These are phyloP conservation scores for Zymoseptoria tritici DNA, from an alignment of 2,329 filamentous ascomycete species.

Conservation along the genomic window DNA sequence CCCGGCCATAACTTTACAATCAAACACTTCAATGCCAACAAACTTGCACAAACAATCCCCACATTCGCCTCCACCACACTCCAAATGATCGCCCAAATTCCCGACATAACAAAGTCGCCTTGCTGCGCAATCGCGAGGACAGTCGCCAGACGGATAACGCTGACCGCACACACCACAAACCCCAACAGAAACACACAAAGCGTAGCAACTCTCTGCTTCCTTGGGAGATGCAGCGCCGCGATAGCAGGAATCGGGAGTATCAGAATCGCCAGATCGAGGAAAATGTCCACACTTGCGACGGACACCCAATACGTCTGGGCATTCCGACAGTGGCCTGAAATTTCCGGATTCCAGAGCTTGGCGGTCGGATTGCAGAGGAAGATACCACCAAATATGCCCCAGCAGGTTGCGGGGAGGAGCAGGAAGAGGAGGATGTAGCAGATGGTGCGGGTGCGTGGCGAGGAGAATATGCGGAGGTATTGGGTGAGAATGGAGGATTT, in stretches of 20 bases:
- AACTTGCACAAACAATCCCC: slow-evolving; percentile 38
- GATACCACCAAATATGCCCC: slow-evolving; percentile 33
- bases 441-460: slow-evolving; percentile 28
- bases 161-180: slow-evolving; percentile 29
- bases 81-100: slow-evolving; percentile 36
- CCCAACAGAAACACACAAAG: slow-evolving; percentile 39
- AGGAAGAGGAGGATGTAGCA: slow-evolving; percentile 33
- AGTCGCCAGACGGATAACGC: slow-evolving; percentile 18
- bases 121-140: slow-evolving; percentile 15
- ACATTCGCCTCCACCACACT: slow-evolving; percentile 38
- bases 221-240: slow-evolving; percentile 34
- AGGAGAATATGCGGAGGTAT: slow-evolving; percentile 41
- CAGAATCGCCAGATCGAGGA: slow-evolving; percentile 38
- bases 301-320: slow-evolving; percentile 38
- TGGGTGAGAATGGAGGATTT: slow-evolving; percentile 45
- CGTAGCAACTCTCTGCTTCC: slow-evolving; percentile 36
- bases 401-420: slow-evolving; percentile 23
- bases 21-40: slow-evolving; percentile 38
- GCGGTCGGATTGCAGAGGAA: slow-evolving; percentile 36
- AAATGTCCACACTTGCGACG: slow-evolving; percentile 39
- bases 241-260: slow-evolving; percentile 41
- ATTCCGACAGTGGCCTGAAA: slow-evolving; percentile 31
- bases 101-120: slow-evolving; percentile 26
- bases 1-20: slow-evolving; percentile 30
- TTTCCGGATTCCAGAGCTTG: slow-evolving; percentile 35